A percentile compares a stretch with the other conserved stretches of the same genome.
phyloP scores from a whole-genome alignment of 176 grass and related monocot species.

The Raddia distichophylla region DNA sequence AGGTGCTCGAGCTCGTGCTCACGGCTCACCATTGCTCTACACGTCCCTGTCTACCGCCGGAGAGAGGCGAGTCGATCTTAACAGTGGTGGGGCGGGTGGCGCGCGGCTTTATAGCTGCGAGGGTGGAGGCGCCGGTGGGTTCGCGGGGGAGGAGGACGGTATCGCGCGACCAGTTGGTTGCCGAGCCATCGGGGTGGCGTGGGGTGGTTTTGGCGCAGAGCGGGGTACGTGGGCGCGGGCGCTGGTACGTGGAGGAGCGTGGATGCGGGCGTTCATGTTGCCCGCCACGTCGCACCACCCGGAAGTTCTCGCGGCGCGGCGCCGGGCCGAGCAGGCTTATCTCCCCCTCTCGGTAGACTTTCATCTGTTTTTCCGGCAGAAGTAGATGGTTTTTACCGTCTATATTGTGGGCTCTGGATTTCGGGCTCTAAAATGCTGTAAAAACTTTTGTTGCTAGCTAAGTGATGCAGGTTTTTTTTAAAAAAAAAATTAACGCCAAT shows the following conservation, averaged over 20 bases:
- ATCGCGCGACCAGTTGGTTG: constrained; percentile 27
- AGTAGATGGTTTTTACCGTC: too few relatives aligned
- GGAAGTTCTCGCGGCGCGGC: too few relatives aligned
- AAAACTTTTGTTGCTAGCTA: too few relatives aligned
- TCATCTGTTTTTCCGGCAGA: too few relatives aligned
- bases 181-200: constrained; percentile 31
- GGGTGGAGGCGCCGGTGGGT: constrained; percentile 11
- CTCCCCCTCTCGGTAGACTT: too few relatives aligned
- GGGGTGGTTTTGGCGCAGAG: constrained; percentile 43
- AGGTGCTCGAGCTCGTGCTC: constrained; percentile 29
- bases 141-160: background rate
- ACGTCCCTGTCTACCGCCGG: too few relatives aligned
- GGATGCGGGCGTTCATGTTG: constrained; percentile 47
- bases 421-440: too few relatives aligned
- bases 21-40: constrained; percentile 38
- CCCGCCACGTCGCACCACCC: constrained; percentile 52
- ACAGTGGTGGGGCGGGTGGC: background rate
- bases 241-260: constrained; percentile 37
- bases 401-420: too few relatives aligned
- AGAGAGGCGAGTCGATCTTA: background rate
- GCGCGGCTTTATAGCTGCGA: constrained; percentile 38
- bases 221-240: constrained; percentile 28
- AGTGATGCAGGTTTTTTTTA: too few relatives aligned
- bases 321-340: too few relatives aligned
- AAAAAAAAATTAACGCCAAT: too few relatives aligned